Base-by-base conservation (phyloP, 331 rosid species). In the Phaseolus coccineus region DNA sequence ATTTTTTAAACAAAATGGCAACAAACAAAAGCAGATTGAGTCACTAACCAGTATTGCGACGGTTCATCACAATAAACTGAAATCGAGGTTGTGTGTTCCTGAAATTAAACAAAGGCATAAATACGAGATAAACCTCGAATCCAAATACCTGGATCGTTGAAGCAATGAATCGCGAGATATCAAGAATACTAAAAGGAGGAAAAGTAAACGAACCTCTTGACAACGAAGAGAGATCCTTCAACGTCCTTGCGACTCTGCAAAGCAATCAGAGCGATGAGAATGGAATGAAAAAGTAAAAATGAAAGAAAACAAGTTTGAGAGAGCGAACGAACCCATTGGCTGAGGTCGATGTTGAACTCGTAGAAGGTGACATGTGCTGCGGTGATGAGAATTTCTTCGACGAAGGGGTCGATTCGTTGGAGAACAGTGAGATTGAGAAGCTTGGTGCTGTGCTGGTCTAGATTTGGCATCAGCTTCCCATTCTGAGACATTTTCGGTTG, bases 191-290 rank as follows among this genome's bases (percentile, higher is more conserved):
- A 2, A 28, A 11, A 35, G 1, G 31, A 19, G 2, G 13, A 46
- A 4, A 4, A 40, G 59, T 37, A 0, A 42, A 14, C 2, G 30
- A 78, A 93, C 98, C 98, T 96, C 85, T 96, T 96, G 24, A 96
- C 99, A 25, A 96, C 98, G 64, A 96, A 96, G 72, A 96, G 99
- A 78, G 99, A 93, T 82, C 99, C 99, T 83, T 96, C 99, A 13
- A 96, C 97, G 71, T 96, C 97, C 90, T 96, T 96, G 78, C 98
- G 98, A 80, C 97, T 93, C 99, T 96, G 93, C 71, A 88, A 74
- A 77, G 27, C 57, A 78, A 84, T 53, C 16, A 24, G 62, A 22
- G 64, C 4, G 72, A 16, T 37, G 28, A 37, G 30, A 51, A 39
- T 14, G 13, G 73, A 35, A 27, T 47, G 11, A 27, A 48, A 53